These are phyloP conservation scores for Xylariaceae sp. DNA, from an alignment of 2,329 filamentous ascomycete species.

Conservation along the genomic window DNA sequence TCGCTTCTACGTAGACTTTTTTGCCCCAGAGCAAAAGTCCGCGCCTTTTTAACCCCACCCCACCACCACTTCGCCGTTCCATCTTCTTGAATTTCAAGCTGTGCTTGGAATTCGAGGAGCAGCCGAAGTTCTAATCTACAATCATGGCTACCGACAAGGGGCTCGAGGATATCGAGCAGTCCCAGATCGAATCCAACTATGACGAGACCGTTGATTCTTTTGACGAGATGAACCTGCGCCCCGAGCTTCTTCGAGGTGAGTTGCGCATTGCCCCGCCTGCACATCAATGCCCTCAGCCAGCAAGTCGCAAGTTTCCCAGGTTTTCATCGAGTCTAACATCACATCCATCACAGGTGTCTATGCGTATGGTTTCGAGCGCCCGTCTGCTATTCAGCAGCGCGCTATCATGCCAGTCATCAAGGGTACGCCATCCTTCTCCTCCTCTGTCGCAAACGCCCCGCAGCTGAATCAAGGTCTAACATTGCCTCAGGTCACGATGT, in stretches of 20 bases:
- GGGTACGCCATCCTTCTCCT: slow-evolving; percentile 53
- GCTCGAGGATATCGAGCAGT: slow-evolving; percentile 72
- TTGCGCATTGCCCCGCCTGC: slow-evolving; percentile 11
- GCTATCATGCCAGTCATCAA: slow-evolving; percentile 99
- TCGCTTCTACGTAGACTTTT: slow-evolving; percentile 23
- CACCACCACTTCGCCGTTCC: slow-evolving; percentile 26
- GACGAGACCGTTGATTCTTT: slow-evolving; percentile 99
- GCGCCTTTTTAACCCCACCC: slow-evolving; percentile 33
- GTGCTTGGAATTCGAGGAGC: slow-evolving; percentile 71
- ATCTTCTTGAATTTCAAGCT: slow-evolving; percentile 66
- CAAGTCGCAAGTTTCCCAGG: slow-evolving; percentile 12
- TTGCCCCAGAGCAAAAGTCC: slow-evolving; percentile 25
- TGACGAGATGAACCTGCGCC: slow-evolving; percentile 95
- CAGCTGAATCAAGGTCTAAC: slow-evolving; percentile 9
- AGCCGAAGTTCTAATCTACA: slow-evolving; percentile 55
- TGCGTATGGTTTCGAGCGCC: slow-evolving; percentile 99
- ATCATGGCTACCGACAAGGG: slow-evolving; percentile 98
- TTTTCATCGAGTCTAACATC: slow-evolving; percentile 10
- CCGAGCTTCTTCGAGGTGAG: slow-evolving; percentile 84
- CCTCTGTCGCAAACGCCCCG: neutral
- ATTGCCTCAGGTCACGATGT: slow-evolving; percentile 76
- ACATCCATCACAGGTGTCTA: slow-evolving; percentile 65
- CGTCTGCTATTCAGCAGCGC: slow-evolving; percentile 99
- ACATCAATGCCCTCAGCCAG: slow-evolving; percentile 17
- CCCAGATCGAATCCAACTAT: slow-evolving; percentile 99